Conservation (phyloP, 2,329 filamentous ascomycete genomes). For the Fusarium algeriense region DNA sequence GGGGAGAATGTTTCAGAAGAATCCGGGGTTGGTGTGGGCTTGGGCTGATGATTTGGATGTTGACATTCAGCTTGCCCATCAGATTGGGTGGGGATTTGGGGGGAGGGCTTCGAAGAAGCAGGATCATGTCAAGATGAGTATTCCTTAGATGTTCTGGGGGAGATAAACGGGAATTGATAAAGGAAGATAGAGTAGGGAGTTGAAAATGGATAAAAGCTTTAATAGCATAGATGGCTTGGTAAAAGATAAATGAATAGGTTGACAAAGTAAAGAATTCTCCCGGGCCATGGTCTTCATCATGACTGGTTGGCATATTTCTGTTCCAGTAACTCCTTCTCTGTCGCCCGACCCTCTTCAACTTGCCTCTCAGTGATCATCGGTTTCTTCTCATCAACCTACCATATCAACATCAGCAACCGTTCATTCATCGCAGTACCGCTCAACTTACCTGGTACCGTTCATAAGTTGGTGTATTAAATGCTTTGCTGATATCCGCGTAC, state of each 20-base stretch:
- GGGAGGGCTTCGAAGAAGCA: slow-evolving; percentile 50
- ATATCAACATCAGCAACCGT: neutral
- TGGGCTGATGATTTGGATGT: slow-evolving; percentile 67
- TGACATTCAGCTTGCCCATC: slow-evolving; percentile 61
- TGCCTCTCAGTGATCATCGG: slow-evolving; percentile 1
- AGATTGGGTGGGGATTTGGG: slow-evolving; percentile 68
- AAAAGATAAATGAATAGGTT: neutral
- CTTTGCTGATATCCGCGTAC: slow-evolving; percentile 1
- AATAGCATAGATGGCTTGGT: neutral
- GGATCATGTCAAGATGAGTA: slow-evolving; percentile 19
- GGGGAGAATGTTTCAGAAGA: slow-evolving; percentile 69
- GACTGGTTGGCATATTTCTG: neutral
- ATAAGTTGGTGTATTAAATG: neutral
- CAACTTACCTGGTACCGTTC: neutral
- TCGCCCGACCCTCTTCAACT: slow-evolving; percentile 12
- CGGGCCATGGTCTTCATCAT: neutral
- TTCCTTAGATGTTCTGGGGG: neutral
- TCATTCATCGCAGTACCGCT: fast-evolving
- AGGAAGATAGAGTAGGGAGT: neutral
- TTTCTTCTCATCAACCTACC: slow-evolving; percentile 22
- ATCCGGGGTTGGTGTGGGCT: slow-evolving; percentile 66
- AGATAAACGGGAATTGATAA: fast-evolving
- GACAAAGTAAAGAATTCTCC: neutral
- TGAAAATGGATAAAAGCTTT: neutral
- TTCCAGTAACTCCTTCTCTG: neutral